phyloP scores from a whole-genome alignment of 2,329 filamentous ascomycete genomes.

The Clathrospora elynae region DNA sequence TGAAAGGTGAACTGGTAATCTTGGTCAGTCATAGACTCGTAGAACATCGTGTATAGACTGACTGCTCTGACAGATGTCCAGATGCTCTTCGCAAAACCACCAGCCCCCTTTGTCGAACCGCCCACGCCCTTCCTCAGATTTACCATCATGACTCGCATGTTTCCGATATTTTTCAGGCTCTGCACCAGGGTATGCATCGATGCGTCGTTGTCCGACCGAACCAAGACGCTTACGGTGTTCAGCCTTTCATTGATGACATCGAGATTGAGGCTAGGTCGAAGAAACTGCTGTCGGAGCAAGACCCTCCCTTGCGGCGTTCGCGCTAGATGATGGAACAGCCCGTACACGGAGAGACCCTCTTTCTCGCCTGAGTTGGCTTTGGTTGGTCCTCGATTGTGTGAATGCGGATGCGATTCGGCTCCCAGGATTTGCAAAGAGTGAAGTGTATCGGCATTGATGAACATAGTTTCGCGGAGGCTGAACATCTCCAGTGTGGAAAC shows the following conservation, averaged over 20 bases:
- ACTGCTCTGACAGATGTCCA: conserved; percentile 72
- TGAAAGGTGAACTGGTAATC: conserved; percentile 68
- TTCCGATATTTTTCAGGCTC: conserved; percentile 72
- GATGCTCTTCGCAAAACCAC: conserved; percentile 66
- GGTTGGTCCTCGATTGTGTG: conserved; percentile 73
- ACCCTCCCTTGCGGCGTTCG: conserved; percentile 78
- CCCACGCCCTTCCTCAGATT: conserved; percentile 80
- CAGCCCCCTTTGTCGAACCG: conserved; percentile 54
- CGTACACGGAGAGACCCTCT: conserved; percentile 82
- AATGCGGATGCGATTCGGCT: conserved; percentile 81
- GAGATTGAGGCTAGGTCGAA: conserved; percentile 75
- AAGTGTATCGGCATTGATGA: conserved; percentile 80
- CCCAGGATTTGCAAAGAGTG: conserved; percentile 83
- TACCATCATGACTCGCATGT: conserved; percentile 70
- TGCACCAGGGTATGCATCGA: conserved; percentile 62
- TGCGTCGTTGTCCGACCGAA: conserved; percentile 69
- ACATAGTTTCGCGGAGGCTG: conserved; percentile 68
- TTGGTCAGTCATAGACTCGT: neutral
- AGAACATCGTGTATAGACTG: conserved; percentile 19
- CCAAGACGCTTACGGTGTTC: conserved; percentile 68
- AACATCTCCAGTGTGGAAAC: conserved; percentile 75
- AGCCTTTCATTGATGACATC: conserved; percentile 73
- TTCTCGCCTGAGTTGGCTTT: conserved; percentile 68
- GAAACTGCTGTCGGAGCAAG: conserved; percentile 76
- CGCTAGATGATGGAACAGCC: conserved; percentile 75